Evolutionary conservation across 2,329 filamentous ascomycete species (phyloP).

Genomic region (Neophaeococcomyces mojaviensis): DNA sequence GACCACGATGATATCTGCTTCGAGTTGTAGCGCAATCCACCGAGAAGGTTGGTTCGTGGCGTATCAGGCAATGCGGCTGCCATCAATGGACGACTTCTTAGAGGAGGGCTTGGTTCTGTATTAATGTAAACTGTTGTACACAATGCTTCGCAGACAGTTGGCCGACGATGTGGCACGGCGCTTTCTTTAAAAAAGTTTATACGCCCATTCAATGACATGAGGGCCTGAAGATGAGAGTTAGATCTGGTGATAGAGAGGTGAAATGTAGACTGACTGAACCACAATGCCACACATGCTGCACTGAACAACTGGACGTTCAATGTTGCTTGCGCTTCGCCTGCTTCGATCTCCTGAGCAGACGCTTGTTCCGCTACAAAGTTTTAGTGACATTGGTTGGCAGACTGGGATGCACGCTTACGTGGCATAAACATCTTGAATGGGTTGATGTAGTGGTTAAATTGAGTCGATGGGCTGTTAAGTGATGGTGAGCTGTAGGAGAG

Average conservation of each 20-base stretch:
- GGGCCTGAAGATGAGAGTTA: constrained; percentile 31
- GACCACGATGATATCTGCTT: constrained; percentile 10
- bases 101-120: constrained; percentile 5
- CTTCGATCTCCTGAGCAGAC: constrained; percentile 42
- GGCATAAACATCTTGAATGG: constrained; percentile 6
- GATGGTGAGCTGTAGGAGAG: too few relatives aligned
- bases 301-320: constrained; percentile 49
- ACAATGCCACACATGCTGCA: constrained; percentile 49
- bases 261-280: constrained; percentile 52
- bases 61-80: constrained; percentile 16
- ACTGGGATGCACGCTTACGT: not conserved
- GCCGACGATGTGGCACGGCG: too few relatives aligned
- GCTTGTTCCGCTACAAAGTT: constrained; percentile 31
- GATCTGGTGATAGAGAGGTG: not conserved
- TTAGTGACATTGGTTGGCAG: not conserved
- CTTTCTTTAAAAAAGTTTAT: constrained; percentile 41
- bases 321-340: constrained; percentile 45
- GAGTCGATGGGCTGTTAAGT: too few relatives aligned
- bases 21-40: too few relatives aligned
- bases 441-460: not conserved
- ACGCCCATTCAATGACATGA: constrained; percentile 43
- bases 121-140: constrained; percentile 10
- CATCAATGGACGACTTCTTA: constrained; percentile 9
- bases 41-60: too few relatives aligned
- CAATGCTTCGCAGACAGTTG: too few relatives aligned